Base-by-base conservation (phyloP, 768 basidiomycete genomes). In the Lactarius sanguifluus region DNA sequence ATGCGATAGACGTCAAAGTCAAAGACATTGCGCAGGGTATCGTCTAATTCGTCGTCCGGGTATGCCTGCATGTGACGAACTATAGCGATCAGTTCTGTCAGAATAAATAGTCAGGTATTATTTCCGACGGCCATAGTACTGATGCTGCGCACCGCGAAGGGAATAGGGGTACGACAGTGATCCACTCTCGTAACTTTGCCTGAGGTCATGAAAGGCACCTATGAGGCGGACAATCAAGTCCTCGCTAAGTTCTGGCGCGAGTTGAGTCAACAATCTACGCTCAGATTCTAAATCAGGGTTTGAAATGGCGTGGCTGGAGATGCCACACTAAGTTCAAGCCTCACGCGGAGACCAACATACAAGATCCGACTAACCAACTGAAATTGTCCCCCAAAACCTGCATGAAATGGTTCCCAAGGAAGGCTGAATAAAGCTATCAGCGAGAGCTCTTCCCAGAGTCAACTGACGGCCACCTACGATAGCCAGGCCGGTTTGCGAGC, bases 361-460 rank as follows among this genome's bases (percentile, higher is more conserved):
- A 40, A 43, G 3, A 61, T 25, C 25, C 38, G 13, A 43, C 69
- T 63, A 18, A 73, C 72, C 76, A 79, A 68, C 85, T 86, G 73
- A 89, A 88, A 71, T 84, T 86, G 73, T 89, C 87, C 3, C 87
- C 87, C 2, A 88, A 79, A 16, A 89, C 87, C 70, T 89, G 87
- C 25, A 88, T 75, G 77, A 89, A 89, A 72, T 89, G 86, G 67
- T 89, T 89, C 1, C 87, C 87, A 28, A 89, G 78, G 81, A 89
- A 89, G 1, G 87, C 87, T 89, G 61, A 16, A 15, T 20, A 62
- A n/a, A 54, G 61, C 61, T 36, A 18, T 15, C 23, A 36, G 40
- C 25, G 13, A 25, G 5, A 5, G 50, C 25, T 52, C 50, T 52
- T 15, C 50, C 13, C 25, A 16, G 50, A 52, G 25, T 6, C 5